Evolutionary conservation across 192 early-diverging fungal species (phyloP), one percentile per base, ranked within the genome.

Genomic region (Backusella morwellensis): DNA sequence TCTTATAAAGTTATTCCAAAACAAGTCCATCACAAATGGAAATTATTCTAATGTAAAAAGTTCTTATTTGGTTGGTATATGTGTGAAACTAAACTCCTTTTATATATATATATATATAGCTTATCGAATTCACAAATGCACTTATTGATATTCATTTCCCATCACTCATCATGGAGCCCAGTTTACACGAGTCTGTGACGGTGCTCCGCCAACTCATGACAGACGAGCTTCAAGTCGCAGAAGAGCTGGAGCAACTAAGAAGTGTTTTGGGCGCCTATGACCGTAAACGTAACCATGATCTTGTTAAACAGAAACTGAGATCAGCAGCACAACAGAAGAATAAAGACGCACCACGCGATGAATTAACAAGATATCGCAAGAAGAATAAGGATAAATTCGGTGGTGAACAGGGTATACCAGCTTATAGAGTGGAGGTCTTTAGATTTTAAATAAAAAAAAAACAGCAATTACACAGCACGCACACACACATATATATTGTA

Each of bases 91-190:
- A 67, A 17, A 4, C 12, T 35, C 38, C 59, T 40, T 44, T 6
- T 6, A 35, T 78, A 29, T 29, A 29, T 29, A 29, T 29, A 29
- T 29, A 29, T 32, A 32, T 32, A 32, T 78, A 86, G 85, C 70
- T 85, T 34, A 40, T 85, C 17, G 86, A 87, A 11, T 82, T 87
- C 50, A 76, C 78, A 29, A 85, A 81, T 68, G 32, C 81, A 12
- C 35, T 87, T 11, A 47, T 87, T 66, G 86, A 87, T 74, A 84
- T 85, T 44, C 84, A 85, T 59, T 87, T 85, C 80, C 84, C 86
- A 17, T 74, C 84, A 23, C 67, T 87, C 50, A 87, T 87, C 50
- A 52, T 87, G 29, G 85, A 85, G 29, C 75, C 84, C 29, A 78
- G 80, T 17, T 29, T 87, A 59, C 83, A 87, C 63, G 78, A 81